Percentiles rank a stretch among this genome's conserved stretches.
phyloP scores from a whole-genome alignment of 371 early-diverging fungal species.

The Mortierella sp. region DNA sequence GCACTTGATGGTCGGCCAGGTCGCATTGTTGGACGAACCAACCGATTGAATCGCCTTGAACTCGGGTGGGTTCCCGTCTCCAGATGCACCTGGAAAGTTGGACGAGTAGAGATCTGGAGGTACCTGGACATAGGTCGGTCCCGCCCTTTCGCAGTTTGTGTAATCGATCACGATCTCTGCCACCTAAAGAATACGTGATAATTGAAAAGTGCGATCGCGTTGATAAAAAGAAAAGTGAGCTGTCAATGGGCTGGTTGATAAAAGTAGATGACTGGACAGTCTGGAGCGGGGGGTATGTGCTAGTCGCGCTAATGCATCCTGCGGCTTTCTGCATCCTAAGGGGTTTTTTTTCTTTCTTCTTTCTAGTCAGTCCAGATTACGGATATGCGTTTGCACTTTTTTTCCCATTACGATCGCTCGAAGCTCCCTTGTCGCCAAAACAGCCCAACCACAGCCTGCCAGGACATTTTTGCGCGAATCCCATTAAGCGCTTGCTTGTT shows the following conservation, averaged over 20 bases:
- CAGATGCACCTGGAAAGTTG: constrained; percentile 53
- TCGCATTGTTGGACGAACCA: neutral
- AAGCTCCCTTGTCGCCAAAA: too few relatives aligned
- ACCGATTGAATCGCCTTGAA: constrained; percentile 29
- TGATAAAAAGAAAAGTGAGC: too few relatives aligned
- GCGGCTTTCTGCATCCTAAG: too few relatives aligned
- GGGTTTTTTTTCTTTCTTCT: too few relatives aligned
- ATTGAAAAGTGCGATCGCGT: neutral
- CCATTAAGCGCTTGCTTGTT: neutral
- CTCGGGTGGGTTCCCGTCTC: constrained; percentile 45
- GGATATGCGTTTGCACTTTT: too few relatives aligned
- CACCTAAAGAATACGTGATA: constrained; percentile 57
- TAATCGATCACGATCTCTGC: constrained; percentile 92
- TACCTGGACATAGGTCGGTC: constrained; percentile 34
- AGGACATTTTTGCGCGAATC: neutral
- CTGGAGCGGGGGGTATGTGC: too few relatives aligned
- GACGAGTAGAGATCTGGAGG: constrained; percentile 50
- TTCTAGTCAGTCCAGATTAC: too few relatives aligned
- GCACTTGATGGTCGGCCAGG: constrained; percentile 68
- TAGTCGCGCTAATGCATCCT: too few relatives aligned
- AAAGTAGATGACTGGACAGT: too few relatives aligned
- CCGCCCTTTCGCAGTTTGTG: constrained; percentile 77
- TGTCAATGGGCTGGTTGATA: neutral
- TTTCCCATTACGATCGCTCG: too few relatives aligned
- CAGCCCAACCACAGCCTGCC: neutral